A percentile compares a stretch with the other conserved stretches of the same genome.
Conservation (phyloP, 345 rosid species). For the Turnera subulata region DNA sequence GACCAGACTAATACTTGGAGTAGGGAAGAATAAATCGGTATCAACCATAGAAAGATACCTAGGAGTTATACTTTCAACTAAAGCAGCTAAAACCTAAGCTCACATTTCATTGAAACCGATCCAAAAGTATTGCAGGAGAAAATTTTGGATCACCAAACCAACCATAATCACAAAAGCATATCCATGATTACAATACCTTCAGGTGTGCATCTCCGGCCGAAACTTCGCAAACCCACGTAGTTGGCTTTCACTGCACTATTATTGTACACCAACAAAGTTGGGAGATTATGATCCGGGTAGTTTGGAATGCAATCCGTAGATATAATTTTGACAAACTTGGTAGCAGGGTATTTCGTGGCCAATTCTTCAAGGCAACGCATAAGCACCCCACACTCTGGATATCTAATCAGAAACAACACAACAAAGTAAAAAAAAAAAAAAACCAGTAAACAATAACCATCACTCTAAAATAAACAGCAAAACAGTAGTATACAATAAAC, state of each 20-base stretch:
- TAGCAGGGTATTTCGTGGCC: slow-evolving; percentile 75
- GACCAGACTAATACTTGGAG: too few species aligned
- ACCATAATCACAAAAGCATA: too few species aligned
- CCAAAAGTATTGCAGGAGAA: too few species aligned
- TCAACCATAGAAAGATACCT: too few species aligned
- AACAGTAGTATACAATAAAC: not conserved
- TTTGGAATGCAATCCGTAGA: slow-evolving; percentile 97
- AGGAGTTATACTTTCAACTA: too few species aligned
- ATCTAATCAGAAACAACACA: slow-evolving; percentile 36
- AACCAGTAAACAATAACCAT: slow-evolving; percentile 5
- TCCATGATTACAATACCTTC: slow-evolving; percentile 46
- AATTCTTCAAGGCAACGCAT: slow-evolving; percentile 80
- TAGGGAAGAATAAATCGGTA: too few species aligned
- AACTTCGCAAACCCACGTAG: slow-evolving; percentile 70
- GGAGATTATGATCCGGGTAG: slow-evolving; percentile 86
- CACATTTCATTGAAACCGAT: too few species aligned
- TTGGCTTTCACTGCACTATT: slow-evolving; percentile 87
- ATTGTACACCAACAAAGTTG: slow-evolving; percentile 82
- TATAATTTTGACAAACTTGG: slow-evolving; percentile 92
- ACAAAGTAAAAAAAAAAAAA: not conserved
- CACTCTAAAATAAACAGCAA: not conserved
- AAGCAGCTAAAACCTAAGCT: too few species aligned
- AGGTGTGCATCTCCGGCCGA: slow-evolving; percentile 89
- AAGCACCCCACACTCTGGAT: slow-evolving; percentile 68
- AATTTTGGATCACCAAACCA: not conserved